Base-by-base conservation (phyloP, 1,284 basidiomycete species). In the Cystobasidiaceae sp. region DNA sequence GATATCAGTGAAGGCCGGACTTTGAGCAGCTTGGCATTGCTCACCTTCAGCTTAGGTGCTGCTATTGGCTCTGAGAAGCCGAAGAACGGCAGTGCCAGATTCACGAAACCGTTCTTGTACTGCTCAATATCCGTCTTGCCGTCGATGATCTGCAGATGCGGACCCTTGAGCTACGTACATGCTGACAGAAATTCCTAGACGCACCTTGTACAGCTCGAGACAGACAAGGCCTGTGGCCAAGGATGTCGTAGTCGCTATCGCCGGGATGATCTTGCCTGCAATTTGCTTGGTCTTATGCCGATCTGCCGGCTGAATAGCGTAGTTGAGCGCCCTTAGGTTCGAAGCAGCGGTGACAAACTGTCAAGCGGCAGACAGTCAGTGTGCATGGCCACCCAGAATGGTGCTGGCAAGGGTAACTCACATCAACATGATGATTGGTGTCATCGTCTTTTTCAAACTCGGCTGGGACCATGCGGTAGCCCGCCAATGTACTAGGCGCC, bases 401-500 rank as follows among this genome's bases (percentile, higher is more conserved):
- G 5, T 33, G 1, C 23, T 15, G 1, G 19, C 11, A 7, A 4
- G n/a, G 6, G 19, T 23, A 30, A 54, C 61, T 49, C 33, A 64
- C 61, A 80, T 97, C 96, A 76, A 99, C 97, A 79, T 99, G 96
- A 79, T 90, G 85, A 79, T 99, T 99, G 44, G 86, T 85, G 77
- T 99, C 96, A 75, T 98, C 94, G 77, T 99, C 96, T 81, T 99
- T 99, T 81, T 99, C 96, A 74, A 99, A 98, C 75, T 97, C 93
- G 61, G 94, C 92, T 3, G 96, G 91, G 66, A 83, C 88, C 64
- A 99, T 83, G 67, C 94, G 88, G 81, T 94, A 97, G 32, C 96
- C 96, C 39, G 90, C 92, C 49, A 99, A 80, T 19, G 90, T 90
- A 3, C 90, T 89, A 2, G 92, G 91, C 19, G 87, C 76, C n/a